Evolutionary conservation across 768 basidiomycete genomes (phyloP), one percentile per base, ranked within the genome.

Genomic region (Suillus cothurnatus): DNA sequence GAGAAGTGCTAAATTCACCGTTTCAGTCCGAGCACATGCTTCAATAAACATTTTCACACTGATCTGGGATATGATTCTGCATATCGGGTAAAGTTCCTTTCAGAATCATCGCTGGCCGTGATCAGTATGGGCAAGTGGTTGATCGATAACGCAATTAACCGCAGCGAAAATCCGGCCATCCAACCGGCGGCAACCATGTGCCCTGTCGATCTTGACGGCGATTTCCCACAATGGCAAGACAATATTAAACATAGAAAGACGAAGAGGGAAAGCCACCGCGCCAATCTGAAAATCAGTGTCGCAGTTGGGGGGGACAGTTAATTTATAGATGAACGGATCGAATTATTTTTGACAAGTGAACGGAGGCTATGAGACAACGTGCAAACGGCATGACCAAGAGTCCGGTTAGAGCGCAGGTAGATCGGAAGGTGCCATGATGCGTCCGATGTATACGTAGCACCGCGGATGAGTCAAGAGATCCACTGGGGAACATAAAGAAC

Each of bases 231-330:
- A 64, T 63, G 28, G 47, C 23, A 39, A 62, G 43, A 45, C 6
- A 60, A 61, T 38, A 43, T 52, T 57, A 31, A 58, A 57, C 53
- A 41, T 66, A 41, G 41, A 14, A 36, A 14, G 52, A 60, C 58
- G 50, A 45, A 50, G 65, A 47, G 39, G 28, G 41, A 39, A 31
- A 43, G n/a, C 61, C 49, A 39, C 66, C 70, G 61, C 43, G 67
- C 70, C 69, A 71, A 75, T 75, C 74, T 65, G 68, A 65, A 68
- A 67, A 38, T 56, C 58, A 58, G 57, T 39, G 71, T 68, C 53
- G 36, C 59, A 56, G 47, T 61, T 49, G 60, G 11, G 12, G 47
- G n/a, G 55, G 6, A 32, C 14, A 23, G 61, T 62, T 17, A 62
- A 52, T 57, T 62, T 57, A 38, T 56, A 28, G 61, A 62, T 17